Percentiles rank a stretch among this genome's conserved stretches.
Conservation (phyloP, 1,139 yeast genomes). For the Candida glucosophila region DNA sequence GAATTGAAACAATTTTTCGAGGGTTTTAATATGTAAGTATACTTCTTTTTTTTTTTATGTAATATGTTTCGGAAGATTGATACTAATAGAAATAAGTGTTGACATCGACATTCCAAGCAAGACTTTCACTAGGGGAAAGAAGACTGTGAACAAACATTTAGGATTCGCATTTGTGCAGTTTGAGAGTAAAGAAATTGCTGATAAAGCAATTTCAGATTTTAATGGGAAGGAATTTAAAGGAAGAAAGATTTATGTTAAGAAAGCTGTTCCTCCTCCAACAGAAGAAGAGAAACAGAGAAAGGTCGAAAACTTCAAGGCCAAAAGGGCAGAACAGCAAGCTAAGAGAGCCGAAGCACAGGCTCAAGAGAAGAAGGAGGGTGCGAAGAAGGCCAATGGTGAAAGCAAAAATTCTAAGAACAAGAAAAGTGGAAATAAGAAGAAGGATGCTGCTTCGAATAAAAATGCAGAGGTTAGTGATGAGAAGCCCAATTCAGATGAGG, state of each 20-base stretch:
- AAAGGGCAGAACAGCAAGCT: constrained; percentile 20
- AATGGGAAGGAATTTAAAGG: constrained; percentile 38
- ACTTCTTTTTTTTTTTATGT: background rate
- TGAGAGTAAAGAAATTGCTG: constrained; percentile 39
- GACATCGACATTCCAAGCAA: constrained; percentile 37
- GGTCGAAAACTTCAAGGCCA: constrained; percentile 29
- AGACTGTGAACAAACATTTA: constrained; percentile 28
- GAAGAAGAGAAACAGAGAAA: constrained; percentile 37
- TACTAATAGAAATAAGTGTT: constrained; percentile 10
- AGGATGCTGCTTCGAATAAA: constrained; percentile 5
- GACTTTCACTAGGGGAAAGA: constrained; percentile 22
- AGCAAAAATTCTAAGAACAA: constrained; percentile 5
- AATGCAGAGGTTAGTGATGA: constrained; percentile 6
- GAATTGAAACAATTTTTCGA: constrained; percentile 39
- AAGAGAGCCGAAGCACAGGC: constrained; percentile 15
- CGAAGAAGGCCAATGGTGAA: constrained; percentile 6
- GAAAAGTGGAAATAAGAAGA: constrained; percentile 4
- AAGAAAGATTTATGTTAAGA: constrained; percentile 40
- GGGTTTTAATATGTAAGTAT: constrained; percentile 27
- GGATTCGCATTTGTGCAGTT: constrained; percentile 53
- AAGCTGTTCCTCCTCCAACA: constrained; percentile 46
- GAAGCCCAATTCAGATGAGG: constrained; percentile 4
- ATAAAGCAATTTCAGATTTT: constrained; percentile 35
- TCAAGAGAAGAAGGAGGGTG: constrained; percentile 11
- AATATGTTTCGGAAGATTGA: constrained; percentile 1